These are phyloP conservation scores for Lipomyces kockii DNA, from an alignment of 805 yeast species.

Conservation along the genomic window DNA sequence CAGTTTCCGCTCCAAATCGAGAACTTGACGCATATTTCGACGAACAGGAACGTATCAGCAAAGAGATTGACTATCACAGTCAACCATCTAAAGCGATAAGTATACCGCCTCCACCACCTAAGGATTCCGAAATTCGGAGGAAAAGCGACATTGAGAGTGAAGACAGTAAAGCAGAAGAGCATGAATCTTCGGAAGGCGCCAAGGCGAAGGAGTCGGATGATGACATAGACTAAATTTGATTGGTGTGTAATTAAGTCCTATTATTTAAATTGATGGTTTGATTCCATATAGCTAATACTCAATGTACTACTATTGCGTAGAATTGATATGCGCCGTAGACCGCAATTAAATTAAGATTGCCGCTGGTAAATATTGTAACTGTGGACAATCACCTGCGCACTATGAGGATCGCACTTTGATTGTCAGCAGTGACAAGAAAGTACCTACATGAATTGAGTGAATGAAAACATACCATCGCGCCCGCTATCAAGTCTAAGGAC, in stretches of 20 bases:
- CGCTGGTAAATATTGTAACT: too few relatives aligned
- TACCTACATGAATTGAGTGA: too few relatives aligned
- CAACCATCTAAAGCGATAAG: not conserved
- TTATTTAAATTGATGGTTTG: too few relatives aligned
- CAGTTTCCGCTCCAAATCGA: slow-evolving; percentile 4
- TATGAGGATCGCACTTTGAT: too few relatives aligned
- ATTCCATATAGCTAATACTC: too few relatives aligned
- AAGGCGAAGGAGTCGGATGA: slow-evolving; percentile 9
- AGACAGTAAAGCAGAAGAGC: not conserved
- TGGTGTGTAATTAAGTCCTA: not conserved
- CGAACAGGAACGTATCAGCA: slow-evolving; percentile 32
- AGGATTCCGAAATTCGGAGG: slow-evolving; percentile 31
- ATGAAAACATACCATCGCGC: too few relatives aligned
- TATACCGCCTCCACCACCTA: slow-evolving; percentile 33
- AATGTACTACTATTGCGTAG: too few relatives aligned
- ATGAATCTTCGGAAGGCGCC: not conserved
- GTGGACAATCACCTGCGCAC: too few relatives aligned
- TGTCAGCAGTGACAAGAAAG: too few relatives aligned
- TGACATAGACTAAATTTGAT: slow-evolving; percentile 1
- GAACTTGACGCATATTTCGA: slow-evolving; percentile 33
- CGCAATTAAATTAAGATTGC: too few relatives aligned
- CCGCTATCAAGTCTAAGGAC: too few relatives aligned
- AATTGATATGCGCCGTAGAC: too few relatives aligned
- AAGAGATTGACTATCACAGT: slow-evolving; percentile 19
- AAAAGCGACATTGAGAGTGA: slow-evolving; percentile 17